phyloP scores from a whole-genome alignment of 192 early-diverging fungal species.

The Coemansia sp. region DNA sequence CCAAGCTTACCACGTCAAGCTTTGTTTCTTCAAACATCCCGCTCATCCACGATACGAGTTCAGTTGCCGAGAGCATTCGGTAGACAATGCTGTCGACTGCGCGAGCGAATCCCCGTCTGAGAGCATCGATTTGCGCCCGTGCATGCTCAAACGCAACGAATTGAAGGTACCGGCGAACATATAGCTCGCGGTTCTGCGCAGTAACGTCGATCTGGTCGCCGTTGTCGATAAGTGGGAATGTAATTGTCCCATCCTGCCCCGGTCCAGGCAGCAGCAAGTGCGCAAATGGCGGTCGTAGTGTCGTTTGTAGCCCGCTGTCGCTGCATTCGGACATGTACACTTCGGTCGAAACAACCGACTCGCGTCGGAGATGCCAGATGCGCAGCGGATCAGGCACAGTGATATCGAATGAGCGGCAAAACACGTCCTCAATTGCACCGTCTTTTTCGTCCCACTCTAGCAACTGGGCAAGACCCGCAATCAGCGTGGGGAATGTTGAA shows the following conservation, averaged over 20 bases:
- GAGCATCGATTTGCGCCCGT: conserved; percentile 63
- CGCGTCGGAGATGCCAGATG: conserved; percentile 8
- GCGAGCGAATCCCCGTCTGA: conserved; percentile 71
- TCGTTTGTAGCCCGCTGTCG: not conserved
- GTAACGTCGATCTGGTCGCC: conserved; percentile 75
- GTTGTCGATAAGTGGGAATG: conserved; percentile 59
- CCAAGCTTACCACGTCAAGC: conserved; percentile 71
- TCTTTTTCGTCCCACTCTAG: conserved; percentile 73
- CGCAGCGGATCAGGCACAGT: conserved; percentile 56
- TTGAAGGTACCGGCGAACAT: conserved; percentile 67
- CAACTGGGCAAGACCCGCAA: conserved; percentile 73
- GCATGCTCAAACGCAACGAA: conserved; percentile 66
- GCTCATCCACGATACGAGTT: conserved; percentile 74
- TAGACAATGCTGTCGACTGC: conserved; percentile 51
- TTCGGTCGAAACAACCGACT: not conserved
- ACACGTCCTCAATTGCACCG: conserved; percentile 73
- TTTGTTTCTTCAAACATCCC: not conserved
- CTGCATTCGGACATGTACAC: not conserved
- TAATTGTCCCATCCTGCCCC: conserved; percentile 22
- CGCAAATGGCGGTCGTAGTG: conserved; percentile 8
- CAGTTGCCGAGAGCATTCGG: conserved; percentile 55
- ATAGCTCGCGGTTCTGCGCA: conserved; percentile 67
- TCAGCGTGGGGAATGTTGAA: conserved; percentile 55
- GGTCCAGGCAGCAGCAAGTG: conserved; percentile 8
- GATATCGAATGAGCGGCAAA: conserved; percentile 82